Evolutionary conservation across 176 grass and related monocot genomes (phyloP).

Genomic region (Dendrocalamus sinicus): DNA sequence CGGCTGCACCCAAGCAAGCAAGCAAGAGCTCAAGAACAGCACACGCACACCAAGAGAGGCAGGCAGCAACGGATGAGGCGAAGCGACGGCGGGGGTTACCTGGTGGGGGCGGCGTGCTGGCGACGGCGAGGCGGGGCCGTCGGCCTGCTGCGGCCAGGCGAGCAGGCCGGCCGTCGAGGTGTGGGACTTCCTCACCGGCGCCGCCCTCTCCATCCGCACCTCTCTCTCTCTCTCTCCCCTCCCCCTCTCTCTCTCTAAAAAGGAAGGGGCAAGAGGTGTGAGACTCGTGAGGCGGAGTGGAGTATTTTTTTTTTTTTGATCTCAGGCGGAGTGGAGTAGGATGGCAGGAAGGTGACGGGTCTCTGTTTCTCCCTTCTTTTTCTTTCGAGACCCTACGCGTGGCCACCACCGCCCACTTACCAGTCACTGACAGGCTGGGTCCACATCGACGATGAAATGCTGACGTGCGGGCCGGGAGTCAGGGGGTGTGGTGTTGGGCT

Average conservation of each 20-base stretch:
- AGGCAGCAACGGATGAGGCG: neutral
- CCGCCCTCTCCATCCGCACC: constrained; percentile 66
- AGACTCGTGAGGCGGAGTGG: constrained; percentile 24
- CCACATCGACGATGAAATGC: neutral
- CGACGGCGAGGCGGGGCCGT: constrained; percentile 43
- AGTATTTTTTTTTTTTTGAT: no score
- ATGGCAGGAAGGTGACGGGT: constrained; percentile 66
- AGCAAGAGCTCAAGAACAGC: neutral
- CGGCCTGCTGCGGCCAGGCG: constrained; percentile 59
- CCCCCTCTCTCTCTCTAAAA: constrained; percentile 24
- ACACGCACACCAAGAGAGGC: neutral
- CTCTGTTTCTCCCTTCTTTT: constrained; percentile 43
- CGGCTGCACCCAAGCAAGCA: constrained; percentile 57
- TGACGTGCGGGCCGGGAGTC: neutral
- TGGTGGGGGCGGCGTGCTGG: constrained; percentile 66
- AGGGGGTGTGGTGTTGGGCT: no score
- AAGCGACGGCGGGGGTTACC: constrained; percentile 25
- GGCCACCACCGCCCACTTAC: neutral
- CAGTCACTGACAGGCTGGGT: neutral
- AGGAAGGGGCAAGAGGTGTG: constrained; percentile 7
- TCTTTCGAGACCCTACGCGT: neutral
- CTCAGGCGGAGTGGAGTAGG: constrained; percentile 41
- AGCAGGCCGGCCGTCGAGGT: constrained; percentile 79
- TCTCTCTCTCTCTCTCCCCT: neutral
- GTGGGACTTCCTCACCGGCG: constrained; percentile 88